A percentile compares a stretch with the other conserved stretches of the same genome.
phyloP scores from a whole-genome alignment of 2,329 filamentous ascomycete genomes.

The Thielaviopsis punctulata region DNA sequence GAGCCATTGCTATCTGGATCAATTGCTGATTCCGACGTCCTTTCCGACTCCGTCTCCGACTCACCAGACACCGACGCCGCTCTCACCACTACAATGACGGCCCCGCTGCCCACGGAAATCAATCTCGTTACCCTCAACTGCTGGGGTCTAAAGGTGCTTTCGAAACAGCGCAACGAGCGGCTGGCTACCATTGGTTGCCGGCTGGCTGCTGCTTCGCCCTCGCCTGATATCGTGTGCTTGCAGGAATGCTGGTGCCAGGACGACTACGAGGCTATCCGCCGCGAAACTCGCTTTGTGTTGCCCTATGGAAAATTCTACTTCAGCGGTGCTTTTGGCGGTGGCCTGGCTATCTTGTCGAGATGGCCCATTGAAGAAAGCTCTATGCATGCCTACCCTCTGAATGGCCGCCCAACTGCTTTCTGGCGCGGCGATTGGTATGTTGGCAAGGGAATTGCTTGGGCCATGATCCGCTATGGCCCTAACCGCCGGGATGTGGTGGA shows the following conservation, averaged over 20 bases:
- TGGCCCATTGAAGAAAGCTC: constrained; percentile 85
- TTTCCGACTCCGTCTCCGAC: constrained; percentile 14
- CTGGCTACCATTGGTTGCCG: constrained; percentile 70
- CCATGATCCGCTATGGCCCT: constrained; percentile 55
- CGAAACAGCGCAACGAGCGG: constrained; percentile 59
- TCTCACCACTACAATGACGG: constrained; percentile 11
- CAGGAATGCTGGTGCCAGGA: constrained; percentile 88
- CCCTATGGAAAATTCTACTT: constrained; percentile 90
- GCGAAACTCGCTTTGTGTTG: constrained; percentile 53
- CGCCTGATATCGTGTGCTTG: constrained; percentile 74
- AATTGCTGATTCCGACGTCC: not conserved
- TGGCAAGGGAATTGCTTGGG: constrained; percentile 81
- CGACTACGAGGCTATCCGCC: constrained; percentile 65
- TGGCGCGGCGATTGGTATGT: constrained; percentile 93
- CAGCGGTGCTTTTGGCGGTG: constrained; percentile 75
- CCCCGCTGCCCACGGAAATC: constrained; percentile 30
- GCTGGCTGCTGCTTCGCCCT: constrained; percentile 49
- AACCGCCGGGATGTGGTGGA: constrained; percentile 52
- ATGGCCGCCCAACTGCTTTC: constrained; percentile 84
- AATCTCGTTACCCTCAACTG: constrained; percentile 83
- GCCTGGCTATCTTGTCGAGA: constrained; percentile 72
- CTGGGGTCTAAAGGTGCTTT: constrained; percentile 86
- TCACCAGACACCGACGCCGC: constrained; percentile 22
- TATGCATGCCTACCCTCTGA: constrained; percentile 79
- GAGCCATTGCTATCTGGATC: not conserved